Percentiles rank a stretch among this genome's conserved stretches.
Conservation (phyloP, 306 rosid species). For the Morella rubra region DNA sequence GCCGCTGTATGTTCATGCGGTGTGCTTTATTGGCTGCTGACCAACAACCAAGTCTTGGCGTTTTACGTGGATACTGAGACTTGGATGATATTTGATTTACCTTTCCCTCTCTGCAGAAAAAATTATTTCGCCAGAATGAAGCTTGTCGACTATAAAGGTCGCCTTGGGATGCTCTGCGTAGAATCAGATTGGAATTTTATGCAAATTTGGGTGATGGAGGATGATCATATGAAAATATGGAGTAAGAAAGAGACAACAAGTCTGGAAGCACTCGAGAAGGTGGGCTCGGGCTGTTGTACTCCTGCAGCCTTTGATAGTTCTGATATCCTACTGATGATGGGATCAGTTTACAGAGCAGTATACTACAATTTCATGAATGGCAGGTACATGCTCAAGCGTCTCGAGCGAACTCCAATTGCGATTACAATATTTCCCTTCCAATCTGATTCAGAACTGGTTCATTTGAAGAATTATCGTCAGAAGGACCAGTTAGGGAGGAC, state of each 20-base stretch:
- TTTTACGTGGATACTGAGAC: slow-evolving; percentile 1
- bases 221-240: not conserved
- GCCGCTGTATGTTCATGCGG: not conserved
- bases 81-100: slow-evolving; percentile 1
- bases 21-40: not conserved
- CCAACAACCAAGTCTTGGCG: not conserved
- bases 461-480: too few species aligned
- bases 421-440: not conserved
- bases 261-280: not conserved
- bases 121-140: not conserved
- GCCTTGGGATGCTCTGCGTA: slow-evolving; percentile 6
- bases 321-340: not conserved
- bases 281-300: not conserved
- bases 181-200: too few species aligned
- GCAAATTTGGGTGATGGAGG: not conserved
- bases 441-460: not conserved
- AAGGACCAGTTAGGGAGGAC: too few species aligned
- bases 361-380: not conserved
- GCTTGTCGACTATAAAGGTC: slow-evolving; percentile 11
- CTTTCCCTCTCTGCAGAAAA: not conserved
- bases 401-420: too few species aligned
- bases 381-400: too few species aligned
- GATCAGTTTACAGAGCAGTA: not conserved
- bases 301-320: not conserved
- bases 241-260: not conserved